Evolutionary conservation across 352 stramenopile species (phyloP).

Genomic region (Globisporangium recalcitrans): DNA sequence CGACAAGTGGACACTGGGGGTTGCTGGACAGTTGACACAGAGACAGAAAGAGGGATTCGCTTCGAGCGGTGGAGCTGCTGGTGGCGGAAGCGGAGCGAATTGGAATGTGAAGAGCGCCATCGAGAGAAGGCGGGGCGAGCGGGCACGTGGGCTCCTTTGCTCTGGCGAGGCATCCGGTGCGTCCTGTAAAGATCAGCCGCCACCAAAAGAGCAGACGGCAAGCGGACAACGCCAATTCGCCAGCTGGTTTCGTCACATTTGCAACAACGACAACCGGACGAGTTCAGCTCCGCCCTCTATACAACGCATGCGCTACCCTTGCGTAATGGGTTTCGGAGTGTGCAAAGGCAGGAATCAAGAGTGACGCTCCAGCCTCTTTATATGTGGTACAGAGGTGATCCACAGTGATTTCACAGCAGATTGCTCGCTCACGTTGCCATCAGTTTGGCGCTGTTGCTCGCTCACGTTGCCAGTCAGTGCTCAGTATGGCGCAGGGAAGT

Average conservation of each 20-base stretch:
- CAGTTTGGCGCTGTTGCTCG: no score
- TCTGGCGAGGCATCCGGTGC: constrained; percentile 15
- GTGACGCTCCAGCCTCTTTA: neutral
- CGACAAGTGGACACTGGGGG: constrained; percentile 21
- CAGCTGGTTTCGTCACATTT: neutral
- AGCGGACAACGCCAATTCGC: neutral
- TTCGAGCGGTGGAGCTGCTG: constrained; percentile 3
- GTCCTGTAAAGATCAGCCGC: constrained; percentile 16
- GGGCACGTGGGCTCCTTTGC: constrained; percentile 16
- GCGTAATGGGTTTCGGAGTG: neutral
- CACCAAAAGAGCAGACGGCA: neutral
- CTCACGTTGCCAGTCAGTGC: neutral
- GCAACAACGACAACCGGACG: neutral
- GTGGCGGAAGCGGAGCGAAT: constrained; percentile 19
- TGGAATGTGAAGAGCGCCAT: constrained; percentile 24
- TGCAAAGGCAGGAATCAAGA: neutral
- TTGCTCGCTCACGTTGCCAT: neutral
- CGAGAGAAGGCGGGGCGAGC: neutral
- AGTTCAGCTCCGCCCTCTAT: neutral
- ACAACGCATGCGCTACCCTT: neutral
- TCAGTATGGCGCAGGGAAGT: neutral
- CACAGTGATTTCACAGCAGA: neutral
- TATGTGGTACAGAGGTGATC: neutral
- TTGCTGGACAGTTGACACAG: constrained; percentile 1
- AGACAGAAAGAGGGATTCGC: constrained; percentile 5